Percentiles rank a stretch among this genome's conserved stretches.
phyloP scores from a whole-genome alignment of 768 basidiomycete species.

The Lentinula raphanica region DNA sequence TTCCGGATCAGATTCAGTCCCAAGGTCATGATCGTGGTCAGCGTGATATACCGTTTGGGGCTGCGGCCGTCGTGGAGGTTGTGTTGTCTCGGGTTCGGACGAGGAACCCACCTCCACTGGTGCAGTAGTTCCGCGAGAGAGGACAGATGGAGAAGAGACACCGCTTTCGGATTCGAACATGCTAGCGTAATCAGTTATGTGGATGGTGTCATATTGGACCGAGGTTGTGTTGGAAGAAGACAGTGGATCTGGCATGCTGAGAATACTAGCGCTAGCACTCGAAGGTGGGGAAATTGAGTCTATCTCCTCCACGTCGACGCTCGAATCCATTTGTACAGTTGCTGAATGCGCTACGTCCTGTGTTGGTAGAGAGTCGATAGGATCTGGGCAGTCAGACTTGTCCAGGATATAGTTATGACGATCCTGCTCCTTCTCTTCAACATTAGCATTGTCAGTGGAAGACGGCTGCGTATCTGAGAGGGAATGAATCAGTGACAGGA shows the following conservation, averaged over 20 bases:
- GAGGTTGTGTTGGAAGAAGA: conserved; percentile 3
- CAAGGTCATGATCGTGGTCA: not conserved
- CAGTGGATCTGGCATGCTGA: conserved; percentile 8
- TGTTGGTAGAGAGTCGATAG: not conserved
- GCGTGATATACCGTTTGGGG: not conserved
- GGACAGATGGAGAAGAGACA: not conserved
- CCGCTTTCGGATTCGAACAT: not conserved
- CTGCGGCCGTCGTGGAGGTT: not conserved
- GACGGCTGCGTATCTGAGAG: not conserved
- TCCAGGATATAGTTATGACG: not conserved
- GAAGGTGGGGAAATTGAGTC: not conserved
- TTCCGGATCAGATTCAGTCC: not conserved
- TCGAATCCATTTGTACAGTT: not conserved
- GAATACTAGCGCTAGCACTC: conserved; percentile 3
- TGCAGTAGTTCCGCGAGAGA: not conserved
- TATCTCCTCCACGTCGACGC: not conserved
- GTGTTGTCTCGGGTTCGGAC: not conserved
- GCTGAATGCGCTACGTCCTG: not conserved
- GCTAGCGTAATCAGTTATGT: not conserved
- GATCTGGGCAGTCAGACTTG: not conserved
- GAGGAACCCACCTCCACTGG: not conserved
- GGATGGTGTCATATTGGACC: not conserved
- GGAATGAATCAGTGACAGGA: not conserved
- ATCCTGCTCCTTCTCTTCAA: not conserved
- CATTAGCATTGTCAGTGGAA: not conserved